Percentiles rank a stretch among this genome's conserved stretches.
phyloP scores from a whole-genome alignment of 352 stramenopile species.

The Stramenopiles sp. region DNA sequence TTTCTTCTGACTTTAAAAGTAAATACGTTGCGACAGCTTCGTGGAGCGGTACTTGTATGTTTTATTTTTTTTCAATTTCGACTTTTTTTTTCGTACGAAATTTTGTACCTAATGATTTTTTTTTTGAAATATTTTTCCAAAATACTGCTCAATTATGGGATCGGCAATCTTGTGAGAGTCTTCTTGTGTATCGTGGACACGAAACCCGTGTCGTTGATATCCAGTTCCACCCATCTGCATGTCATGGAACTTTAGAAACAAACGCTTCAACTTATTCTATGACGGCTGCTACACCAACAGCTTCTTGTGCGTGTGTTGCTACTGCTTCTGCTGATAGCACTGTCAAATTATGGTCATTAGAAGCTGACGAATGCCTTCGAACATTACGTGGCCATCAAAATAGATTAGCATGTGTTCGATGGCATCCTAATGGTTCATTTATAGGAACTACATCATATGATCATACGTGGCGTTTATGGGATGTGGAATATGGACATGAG shows the following conservation, averaged over 20 bases:
- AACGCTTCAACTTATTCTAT: constrained; percentile 11
- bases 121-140: background rate
- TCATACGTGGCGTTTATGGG: constrained; percentile 85
- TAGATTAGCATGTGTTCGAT: constrained; percentile 35
- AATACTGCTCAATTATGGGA: constrained; percentile 7
- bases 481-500: constrained; percentile 51
- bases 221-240: constrained; percentile 9
- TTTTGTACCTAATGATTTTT: too few relatives aligned
- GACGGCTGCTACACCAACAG: constrained; percentile 20
- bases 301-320: constrained; percentile 21
- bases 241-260: constrained; percentile 13
- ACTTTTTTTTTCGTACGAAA: too few relatives aligned
- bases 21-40: too few relatives aligned
- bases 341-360: constrained; percentile 13
- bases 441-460: constrained; percentile 78
- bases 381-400: constrained; percentile 24
- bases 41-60: too few relatives aligned
- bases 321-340: constrained; percentile 9
- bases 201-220: constrained; percentile 5
- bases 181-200: constrained; percentile 7
- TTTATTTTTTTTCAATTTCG: too few relatives aligned
- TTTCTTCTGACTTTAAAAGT: too few relatives aligned
- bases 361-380: background rate
- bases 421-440: constrained; percentile 58
- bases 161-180: constrained; percentile 10